These are phyloP conservation scores for Penicillium psychrosexuale DNA, from an alignment of 2,329 filamentous ascomycete species.

Conservation along the genomic window DNA sequence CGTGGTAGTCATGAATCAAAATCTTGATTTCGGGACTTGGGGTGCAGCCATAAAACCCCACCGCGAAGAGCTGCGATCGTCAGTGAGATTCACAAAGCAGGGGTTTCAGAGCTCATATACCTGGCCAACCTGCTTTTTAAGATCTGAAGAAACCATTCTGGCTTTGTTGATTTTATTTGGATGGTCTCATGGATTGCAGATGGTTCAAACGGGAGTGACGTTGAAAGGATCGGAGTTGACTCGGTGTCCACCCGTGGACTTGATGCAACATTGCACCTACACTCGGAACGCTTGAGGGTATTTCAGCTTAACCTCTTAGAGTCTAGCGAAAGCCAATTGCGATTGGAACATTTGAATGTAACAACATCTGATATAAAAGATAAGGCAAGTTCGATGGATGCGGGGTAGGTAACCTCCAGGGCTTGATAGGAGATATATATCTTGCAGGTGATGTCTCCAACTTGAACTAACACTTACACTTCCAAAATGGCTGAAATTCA, in stretches of 20 bases:
- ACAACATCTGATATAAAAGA: neutral
- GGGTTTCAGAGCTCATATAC: slow-evolving; percentile 14
- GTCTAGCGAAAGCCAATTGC: neutral
- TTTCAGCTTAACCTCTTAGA: neutral
- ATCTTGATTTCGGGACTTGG: slow-evolving; percentile 43
- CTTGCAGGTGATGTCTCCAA: neutral
- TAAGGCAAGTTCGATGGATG: neutral
- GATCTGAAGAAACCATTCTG: slow-evolving; percentile 20
- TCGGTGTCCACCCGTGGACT: neutral
- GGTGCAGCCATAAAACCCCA: slow-evolving; percentile 43
- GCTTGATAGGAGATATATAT: neutral
- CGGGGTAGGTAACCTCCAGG: neutral
- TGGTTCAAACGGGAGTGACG: neutral
- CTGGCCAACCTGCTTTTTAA: slow-evolving; percentile 37
- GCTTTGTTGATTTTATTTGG: neutral
- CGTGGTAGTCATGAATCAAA: slow-evolving; percentile 41
- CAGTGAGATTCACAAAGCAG: neutral
- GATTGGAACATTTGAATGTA: too few species aligned
- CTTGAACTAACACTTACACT: neutral
- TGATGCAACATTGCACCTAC: neutral
- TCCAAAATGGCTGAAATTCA: neutral
- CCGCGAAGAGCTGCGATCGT: slow-evolving; percentile 41
- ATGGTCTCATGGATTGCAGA: neutral
- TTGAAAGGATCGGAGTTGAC: slow-evolving; percentile 3
- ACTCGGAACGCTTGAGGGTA: neutral